A percentile compares a stretch with the other conserved stretches of the same genome.
These are phyloP conservation scores for Fraxinus sp. DNA, from an alignment of 305 asterid genomes.

Conservation along the genomic window DNA sequence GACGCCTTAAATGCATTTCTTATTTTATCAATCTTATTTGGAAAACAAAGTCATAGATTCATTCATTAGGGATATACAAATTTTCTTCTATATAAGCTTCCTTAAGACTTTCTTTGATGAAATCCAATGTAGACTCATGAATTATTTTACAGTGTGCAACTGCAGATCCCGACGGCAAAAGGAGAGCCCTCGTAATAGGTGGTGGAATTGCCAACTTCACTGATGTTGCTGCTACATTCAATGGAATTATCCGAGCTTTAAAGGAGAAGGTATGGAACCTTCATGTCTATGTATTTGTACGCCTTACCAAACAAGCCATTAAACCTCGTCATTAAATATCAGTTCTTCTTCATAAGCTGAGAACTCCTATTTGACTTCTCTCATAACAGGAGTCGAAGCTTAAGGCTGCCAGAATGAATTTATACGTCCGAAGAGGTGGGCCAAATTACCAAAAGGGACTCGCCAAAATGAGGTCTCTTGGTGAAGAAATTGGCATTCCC, in stretches of 20 bases:
- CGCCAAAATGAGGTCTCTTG: constrained; percentile 83
- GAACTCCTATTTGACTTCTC: background rate
- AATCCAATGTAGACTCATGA: background rate
- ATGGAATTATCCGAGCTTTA: constrained; percentile 86
- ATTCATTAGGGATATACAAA: background rate
- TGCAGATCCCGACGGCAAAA: constrained; percentile 81
- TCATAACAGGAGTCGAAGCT: constrained; percentile 74
- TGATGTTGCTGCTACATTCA: constrained; percentile 93
- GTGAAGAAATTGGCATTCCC: constrained; percentile 88
- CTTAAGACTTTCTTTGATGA: background rate
- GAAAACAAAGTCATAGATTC: background rate
- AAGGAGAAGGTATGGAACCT: constrained; percentile 64
- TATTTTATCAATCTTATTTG: background rate
- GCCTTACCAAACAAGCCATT: background rate
- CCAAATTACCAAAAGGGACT: constrained; percentile 95
- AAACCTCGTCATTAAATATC: background rate
- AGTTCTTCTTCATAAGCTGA: background rate
- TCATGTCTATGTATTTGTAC: background rate
- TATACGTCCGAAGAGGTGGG: constrained; percentile 93
- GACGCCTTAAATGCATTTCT: background rate
- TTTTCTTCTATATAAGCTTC: background rate
- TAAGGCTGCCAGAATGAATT: constrained; percentile 78
- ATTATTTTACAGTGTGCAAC: constrained; percentile 70
- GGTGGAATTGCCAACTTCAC: constrained; percentile 98
- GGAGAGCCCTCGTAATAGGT: constrained; percentile 89